A percentile compares a stretch with the other conserved stretches of the same genome.
Conservation (phyloP, 257 asterid genomes). For the Solanum virginianum region DNA sequence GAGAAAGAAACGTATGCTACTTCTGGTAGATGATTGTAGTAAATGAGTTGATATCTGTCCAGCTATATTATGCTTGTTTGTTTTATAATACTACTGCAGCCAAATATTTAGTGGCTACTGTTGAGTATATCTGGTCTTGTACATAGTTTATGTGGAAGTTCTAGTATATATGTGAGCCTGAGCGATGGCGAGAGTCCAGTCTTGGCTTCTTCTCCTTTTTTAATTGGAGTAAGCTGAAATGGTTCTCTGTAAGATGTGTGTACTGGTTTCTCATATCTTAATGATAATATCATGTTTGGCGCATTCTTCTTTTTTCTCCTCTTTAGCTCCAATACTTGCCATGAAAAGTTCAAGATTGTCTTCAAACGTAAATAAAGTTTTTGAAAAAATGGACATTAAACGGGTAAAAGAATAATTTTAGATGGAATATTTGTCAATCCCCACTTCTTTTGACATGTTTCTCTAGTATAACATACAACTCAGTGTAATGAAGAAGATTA, state of each 20-base stretch:
- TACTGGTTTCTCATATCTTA: neutral
- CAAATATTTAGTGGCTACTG: neutral
- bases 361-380: too few relatives aligned
- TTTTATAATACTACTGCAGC: neutral
- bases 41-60: neutral
- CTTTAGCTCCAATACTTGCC: too few relatives aligned
- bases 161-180: neutral
- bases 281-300: too few relatives aligned
- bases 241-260: neutral
- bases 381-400: too few relatives aligned
- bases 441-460: too few relatives aligned
- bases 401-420: too few relatives aligned
- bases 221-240: neutral
- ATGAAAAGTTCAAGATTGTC: too few relatives aligned
- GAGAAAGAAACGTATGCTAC: neutral
- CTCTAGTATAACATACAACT: too few relatives aligned
- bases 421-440: too few relatives aligned
- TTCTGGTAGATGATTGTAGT: neutral
- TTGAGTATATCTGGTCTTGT: neutral
- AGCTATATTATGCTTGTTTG: neutral
- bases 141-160: neutral
- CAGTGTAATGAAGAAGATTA: too few relatives aligned
- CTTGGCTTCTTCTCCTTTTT: neutral
- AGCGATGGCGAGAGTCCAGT: neutral
- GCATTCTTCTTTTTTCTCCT: too few relatives aligned